Evolutionary conservation across 169 alveolate genomes (phyloP), one percentile per base, ranked within the genome.

Genomic region (Plasmodium sp.): DNA sequence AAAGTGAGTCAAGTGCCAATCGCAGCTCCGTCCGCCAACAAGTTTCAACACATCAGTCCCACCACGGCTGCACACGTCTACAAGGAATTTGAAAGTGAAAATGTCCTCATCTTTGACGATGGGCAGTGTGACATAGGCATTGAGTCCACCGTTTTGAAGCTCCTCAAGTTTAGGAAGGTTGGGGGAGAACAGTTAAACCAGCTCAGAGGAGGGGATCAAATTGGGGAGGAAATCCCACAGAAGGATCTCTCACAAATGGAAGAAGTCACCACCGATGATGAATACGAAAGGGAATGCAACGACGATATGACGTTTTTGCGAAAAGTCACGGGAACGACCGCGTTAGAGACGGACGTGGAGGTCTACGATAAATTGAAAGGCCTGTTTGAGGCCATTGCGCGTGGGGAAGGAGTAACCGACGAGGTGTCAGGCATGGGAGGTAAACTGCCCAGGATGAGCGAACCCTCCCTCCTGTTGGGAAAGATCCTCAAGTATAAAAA

Each of bases 11-110:
- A 95, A 3, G 79, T 96, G 0, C 99, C 99, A 0, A 96, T 99
- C 16, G 99, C 99, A 43, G 99, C 99, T 16, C 99, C 99, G 16
- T 96, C 99, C 18, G 99, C 99, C 0, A 99, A 99, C 95, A 96
- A 98, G 94, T 99, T 98, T 79, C 98, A 99, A 31, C 99, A 99
- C 96, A 98, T 99, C n/a, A 97, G 99, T 84, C 99, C 99, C 7
- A 98, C 99, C 0, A 96, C 96, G 45, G 98, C 99, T 12, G 94
- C 96, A 48, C 99, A 99, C 93, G 99, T 99, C 14, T 93, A 96
- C 33, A 94, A 97, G 75, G 99, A 99, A 95, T 99, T 99, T 85
- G 86, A 80, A 83, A 84, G 95, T 33, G 99, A 98, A 77, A 96
- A 97, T 27, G 97, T 99, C 51, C 95, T 95, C 62, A 98, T 99